Evolutionary conservation across 148 eudicot species (phyloP).

Genomic region (Camellia japonica): DNA sequence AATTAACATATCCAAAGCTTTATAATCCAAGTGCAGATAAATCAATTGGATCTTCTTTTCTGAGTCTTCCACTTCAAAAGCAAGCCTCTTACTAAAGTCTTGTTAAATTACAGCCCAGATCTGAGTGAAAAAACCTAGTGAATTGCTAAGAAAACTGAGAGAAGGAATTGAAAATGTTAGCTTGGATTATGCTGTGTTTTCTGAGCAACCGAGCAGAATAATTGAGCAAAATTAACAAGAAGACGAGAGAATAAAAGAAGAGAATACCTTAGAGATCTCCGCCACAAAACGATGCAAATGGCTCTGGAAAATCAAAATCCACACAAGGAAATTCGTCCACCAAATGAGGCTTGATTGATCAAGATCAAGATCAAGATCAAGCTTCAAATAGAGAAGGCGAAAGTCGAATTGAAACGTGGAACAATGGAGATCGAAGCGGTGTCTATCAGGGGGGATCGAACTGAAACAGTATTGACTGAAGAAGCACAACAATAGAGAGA

Average conservation of each 20-base stretch:
- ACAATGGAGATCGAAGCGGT: neutral
- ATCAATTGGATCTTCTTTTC: conserved; percentile 7
- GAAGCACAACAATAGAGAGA: neutral
- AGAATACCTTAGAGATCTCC: conserved; percentile 12
- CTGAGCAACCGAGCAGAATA: neutral
- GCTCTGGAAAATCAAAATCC: neutral
- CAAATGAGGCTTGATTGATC: neutral
- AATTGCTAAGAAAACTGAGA: neutral
- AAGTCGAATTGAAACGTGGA: neutral
- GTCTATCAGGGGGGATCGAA: neutral
- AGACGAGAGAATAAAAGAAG: neutral
- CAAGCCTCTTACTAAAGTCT: neutral
- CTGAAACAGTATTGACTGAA: neutral
- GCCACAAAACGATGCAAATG: neutral
- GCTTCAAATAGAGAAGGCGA: neutral
- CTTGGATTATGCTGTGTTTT: neutral
- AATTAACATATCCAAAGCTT: conserved; percentile 13
- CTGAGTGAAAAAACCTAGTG: neutral
- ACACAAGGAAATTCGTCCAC: neutral
- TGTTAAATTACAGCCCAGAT: conserved; percentile 13
- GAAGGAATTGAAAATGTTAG: neutral
- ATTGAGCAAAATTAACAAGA: neutral
- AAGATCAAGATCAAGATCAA: neutral
- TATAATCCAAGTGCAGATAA: neutral
- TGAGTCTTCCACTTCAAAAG: conserved; percentile 6